Conservation (phyloP, 2,329 filamentous ascomycete genomes). For the Calonectria leucothoes region DNA sequence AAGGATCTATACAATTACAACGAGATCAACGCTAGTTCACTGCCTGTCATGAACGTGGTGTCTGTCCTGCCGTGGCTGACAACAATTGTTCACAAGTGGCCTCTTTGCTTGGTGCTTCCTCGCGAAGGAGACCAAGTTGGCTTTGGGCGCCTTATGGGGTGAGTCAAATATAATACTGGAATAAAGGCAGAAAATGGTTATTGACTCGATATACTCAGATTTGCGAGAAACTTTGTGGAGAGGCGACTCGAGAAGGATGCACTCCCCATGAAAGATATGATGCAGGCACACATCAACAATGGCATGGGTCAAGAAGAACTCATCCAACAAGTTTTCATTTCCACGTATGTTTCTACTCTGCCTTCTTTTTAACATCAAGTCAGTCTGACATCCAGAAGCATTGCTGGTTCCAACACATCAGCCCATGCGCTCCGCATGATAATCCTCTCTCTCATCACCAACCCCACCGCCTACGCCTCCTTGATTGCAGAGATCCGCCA, state of each 20-base stretch:
- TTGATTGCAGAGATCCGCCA: constrained; percentile 61
- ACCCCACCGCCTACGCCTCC: constrained; percentile 52
- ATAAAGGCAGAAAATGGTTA: not conserved
- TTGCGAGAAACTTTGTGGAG: constrained; percentile 37
- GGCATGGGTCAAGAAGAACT: constrained; percentile 50
- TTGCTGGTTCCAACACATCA: constrained; percentile 71
- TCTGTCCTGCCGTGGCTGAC: constrained; percentile 52
- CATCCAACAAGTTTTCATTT: constrained; percentile 53
- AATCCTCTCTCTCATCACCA: constrained; percentile 62
- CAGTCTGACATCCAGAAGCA: constrained; percentile 47
- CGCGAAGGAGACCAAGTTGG: constrained; percentile 51
- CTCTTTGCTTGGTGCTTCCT: constrained; percentile 48
- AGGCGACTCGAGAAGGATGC: constrained; percentile 33
- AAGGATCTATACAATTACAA: constrained; percentile 60
- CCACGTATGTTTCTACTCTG: constrained; percentile 45
- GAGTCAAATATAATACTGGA: constrained; percentile 17
- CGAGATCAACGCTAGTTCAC: constrained; percentile 54
- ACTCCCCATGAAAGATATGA: constrained; percentile 48
- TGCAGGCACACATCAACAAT: constrained; percentile 52
- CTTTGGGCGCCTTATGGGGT: constrained; percentile 54
- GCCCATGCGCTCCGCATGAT: constrained; percentile 64
- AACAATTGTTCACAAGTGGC: constrained; percentile 50
- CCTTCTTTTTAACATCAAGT: too few relatives aligned
- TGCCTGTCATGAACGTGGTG: constrained; percentile 51
- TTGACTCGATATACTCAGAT: constrained; percentile 17